phyloP scores from a whole-genome alignment of 1,139 yeast species.

The Casaregolazyma lundiana region DNA sequence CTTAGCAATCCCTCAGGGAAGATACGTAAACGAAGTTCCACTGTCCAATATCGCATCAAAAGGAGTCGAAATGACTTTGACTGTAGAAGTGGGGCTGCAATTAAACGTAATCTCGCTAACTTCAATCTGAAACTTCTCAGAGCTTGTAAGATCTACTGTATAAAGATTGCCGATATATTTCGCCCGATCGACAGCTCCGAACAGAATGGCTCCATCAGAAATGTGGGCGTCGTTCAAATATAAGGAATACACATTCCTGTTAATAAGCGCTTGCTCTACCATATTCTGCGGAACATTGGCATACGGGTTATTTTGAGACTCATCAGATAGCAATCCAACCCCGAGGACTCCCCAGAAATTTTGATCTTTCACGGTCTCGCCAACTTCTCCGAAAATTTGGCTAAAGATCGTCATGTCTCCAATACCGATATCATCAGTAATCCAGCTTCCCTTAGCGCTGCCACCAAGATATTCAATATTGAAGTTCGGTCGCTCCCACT shows the following conservation, averaged over 20 bases:
- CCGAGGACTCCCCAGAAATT: constrained; percentile 51
- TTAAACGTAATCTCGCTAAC: constrained; percentile 16
- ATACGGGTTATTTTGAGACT: constrained; percentile 23
- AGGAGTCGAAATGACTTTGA: constrained; percentile 24
- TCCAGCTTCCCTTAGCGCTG: constrained; percentile 43
- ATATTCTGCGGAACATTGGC: constrained; percentile 23
- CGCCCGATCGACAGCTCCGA: constrained; percentile 58
- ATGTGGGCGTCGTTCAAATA: constrained; percentile 43
- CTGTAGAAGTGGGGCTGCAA: not conserved
- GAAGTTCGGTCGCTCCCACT: constrained; percentile 18
- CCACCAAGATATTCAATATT: constrained; percentile 27
- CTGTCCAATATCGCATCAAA: constrained; percentile 46
- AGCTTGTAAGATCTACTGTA: constrained; percentile 23
- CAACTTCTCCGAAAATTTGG: constrained; percentile 45
- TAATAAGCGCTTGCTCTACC: constrained; percentile 32
- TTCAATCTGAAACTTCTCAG: constrained; percentile 17
- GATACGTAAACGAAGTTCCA: constrained; percentile 60
- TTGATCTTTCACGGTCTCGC: constrained; percentile 28
- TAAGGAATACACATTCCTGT: constrained; percentile 49
- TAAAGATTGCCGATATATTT: constrained; percentile 47
- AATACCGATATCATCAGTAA: constrained; percentile 40
- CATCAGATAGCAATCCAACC: constrained; percentile 42
- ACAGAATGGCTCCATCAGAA: constrained; percentile 45
- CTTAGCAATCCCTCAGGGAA: constrained; percentile 38
- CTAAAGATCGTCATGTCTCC: constrained; percentile 36